phyloP scores from a whole-genome alignment of 306 rosid genomes.

The Sindora glabra region DNA sequence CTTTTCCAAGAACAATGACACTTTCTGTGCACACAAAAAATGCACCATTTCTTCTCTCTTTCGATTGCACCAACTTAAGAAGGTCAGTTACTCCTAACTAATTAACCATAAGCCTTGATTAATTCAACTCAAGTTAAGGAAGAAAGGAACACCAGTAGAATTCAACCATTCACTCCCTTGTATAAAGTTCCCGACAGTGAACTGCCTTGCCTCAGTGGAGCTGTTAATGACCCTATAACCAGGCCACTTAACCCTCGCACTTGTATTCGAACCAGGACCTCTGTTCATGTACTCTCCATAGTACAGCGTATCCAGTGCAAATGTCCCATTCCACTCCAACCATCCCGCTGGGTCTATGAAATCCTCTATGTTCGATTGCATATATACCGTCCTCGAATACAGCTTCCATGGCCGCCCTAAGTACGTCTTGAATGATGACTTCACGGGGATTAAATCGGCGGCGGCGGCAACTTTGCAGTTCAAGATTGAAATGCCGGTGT shows the following conservation, averaged over 20 bases:
- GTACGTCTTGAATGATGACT: conserved; percentile 40
- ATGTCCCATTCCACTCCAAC: conserved; percentile 72
- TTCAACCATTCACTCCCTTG: conserved; percentile 61
- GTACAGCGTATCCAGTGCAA: conserved; percentile 61
- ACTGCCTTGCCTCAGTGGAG: conserved; percentile 50
- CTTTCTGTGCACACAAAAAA: no score
- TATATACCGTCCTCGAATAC: conserved; percentile 59
- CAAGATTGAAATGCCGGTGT: conserved; percentile 68
- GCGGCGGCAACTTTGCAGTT: conserved; percentile 63
- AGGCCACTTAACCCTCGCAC: conserved; percentile 61
- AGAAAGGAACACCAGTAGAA: conserved; percentile 50
- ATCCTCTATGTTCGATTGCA: conserved; percentile 46
- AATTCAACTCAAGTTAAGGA: conserved; percentile 27
- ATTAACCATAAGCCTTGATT: not conserved
- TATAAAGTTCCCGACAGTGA: conserved; percentile 50
- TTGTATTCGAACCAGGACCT: conserved; percentile 66
- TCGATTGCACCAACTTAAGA: no score
- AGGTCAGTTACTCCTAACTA: no score
- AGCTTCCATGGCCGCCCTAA: conserved; percentile 84
- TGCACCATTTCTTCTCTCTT: no score
- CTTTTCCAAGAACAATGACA: no score
- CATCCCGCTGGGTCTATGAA: conserved; percentile 57
- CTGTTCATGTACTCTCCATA: conserved; percentile 67
- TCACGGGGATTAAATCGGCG: conserved; percentile 43
- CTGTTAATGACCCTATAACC: conserved; percentile 64